Percentiles rank a stretch among this genome's conserved stretches.
phyloP scores from a whole-genome alignment of 805 yeast species.

The Sungouiozyma ichnusensis region DNA sequence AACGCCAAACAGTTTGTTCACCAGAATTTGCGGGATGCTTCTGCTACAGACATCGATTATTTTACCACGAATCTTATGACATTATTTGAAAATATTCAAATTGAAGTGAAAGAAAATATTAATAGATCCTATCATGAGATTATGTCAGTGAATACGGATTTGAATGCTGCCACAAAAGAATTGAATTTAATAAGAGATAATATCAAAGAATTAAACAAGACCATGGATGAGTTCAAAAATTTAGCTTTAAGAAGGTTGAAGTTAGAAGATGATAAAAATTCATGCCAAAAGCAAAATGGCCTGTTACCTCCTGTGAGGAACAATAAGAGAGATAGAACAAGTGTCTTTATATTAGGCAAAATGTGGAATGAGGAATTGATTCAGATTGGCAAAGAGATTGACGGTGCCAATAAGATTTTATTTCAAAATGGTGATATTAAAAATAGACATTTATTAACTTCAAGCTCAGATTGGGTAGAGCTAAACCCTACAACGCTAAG shows the following conservation, averaged over 20 bases:
- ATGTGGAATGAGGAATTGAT: conserved; percentile 72
- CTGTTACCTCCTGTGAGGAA: conserved; percentile 16
- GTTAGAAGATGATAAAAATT: conserved; percentile 29
- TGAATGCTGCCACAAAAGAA: conserved; percentile 54
- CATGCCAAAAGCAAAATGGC: conserved; percentile 6
- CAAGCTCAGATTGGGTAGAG: conserved; percentile 80
- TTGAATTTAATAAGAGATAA: conserved; percentile 50
- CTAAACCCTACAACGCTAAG: conserved; percentile 78
- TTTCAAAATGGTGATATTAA: conserved; percentile 4
- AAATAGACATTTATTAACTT: conserved; percentile 70
- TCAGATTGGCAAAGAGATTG: conserved; percentile 67
- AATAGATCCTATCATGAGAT: conserved; percentile 55
- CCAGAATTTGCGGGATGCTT: conserved; percentile 46
- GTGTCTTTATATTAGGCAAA: conserved; percentile 62
- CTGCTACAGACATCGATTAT: conserved; percentile 62
- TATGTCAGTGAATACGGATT: conserved; percentile 46
- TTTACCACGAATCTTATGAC: conserved; percentile 46
- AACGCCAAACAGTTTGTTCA: conserved; percentile 41
- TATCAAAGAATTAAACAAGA: conserved; percentile 48
- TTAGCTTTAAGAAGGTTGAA: conserved; percentile 50
- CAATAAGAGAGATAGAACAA: conserved; percentile 44
- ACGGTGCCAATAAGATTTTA: conserved; percentile 47
- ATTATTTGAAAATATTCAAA: conserved; percentile 40
- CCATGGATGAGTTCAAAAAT: conserved; percentile 48
- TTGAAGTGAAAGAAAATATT: conserved; percentile 48